Evolutionary conservation across 2,329 filamentous ascomycete species (phyloP), one percentile per base, ranked within the genome.

Genomic region (Canariomyces notabilis): DNA sequence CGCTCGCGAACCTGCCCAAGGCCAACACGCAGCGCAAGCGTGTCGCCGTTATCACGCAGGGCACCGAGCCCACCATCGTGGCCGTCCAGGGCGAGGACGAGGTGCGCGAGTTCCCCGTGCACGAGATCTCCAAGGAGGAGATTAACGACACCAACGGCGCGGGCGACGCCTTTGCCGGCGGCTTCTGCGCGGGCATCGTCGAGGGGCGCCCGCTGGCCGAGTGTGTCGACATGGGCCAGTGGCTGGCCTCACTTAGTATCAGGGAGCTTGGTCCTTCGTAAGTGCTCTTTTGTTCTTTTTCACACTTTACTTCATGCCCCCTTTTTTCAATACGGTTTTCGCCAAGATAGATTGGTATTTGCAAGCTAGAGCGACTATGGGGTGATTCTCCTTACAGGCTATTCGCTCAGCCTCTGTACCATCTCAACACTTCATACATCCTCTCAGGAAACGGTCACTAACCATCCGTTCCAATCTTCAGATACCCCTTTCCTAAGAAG

Each of bases 141-240:
- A 97, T 98, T 71, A 86, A 86, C 69, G 93, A 98, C 72, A 97
- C 91, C 68, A 97, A 91, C 65, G 93, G 93, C 65, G 93, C 93
- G 52, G 93, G 89, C 66, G 93, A 98, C 66, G 91, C 93, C 43
- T 98, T 98, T 63, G 91, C 93, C 49, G 93, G 89, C 64, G 93
- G 93, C 54, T 89, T 98, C 71, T 76, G 88, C 46, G 93, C 93
- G 43, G 93, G 90, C 64, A 75, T 97, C 54, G 83, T 95, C 52
- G 77, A 91, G 69, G 89, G 86, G 68, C 87, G 93, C 74, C 66
- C 80, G 44, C 76, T 98, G 41, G 83, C 86, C 60, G 80, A 83
- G 57, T 79, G 79, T 62, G 78, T 98, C 59, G 87, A 96, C 67
- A 87, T 93, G 79, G 93, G 93, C 55, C 90, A 96, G 72, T 98